Evolutionary conservation across 441 rosid genomes (phyloP).

Genomic region (Flueggea neowawraea): DNA sequence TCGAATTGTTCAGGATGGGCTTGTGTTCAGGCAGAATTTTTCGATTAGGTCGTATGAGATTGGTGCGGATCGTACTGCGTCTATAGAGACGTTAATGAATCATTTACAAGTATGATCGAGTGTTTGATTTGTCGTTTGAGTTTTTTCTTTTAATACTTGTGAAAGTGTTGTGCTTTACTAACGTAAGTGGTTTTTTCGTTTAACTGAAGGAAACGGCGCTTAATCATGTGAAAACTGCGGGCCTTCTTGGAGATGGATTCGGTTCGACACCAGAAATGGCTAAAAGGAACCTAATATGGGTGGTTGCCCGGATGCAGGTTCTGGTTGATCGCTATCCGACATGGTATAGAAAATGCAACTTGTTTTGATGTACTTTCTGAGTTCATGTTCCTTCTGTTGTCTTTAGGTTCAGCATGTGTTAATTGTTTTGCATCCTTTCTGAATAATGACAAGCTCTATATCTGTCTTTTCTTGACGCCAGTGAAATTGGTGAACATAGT

Average conservation of each 20-base stretch:
- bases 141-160: neutral
- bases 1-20: constrained; percentile 86
- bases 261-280: constrained; percentile 97
- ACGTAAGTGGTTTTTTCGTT: neutral
- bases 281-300: constrained; percentile 95
- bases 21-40: constrained; percentile 81
- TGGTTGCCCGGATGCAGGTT: constrained; percentile 91
- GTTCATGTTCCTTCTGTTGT: neutral
- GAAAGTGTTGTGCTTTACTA: neutral
- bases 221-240: constrained; percentile 82
- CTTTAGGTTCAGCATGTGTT: neutral
- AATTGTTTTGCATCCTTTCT: neutral
- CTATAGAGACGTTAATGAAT: constrained; percentile 98
- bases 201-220: constrained; percentile 86
- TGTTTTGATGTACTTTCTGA: neutral
- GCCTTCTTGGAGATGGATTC: constrained; percentile 93
- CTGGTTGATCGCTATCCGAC: constrained; percentile 92
- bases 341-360: constrained; percentile 47
- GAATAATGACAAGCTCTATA: neutral
- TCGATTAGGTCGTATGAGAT: constrained; percentile 97
- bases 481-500: constrained; percentile 4
- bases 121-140: neutral
- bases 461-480: neutral
- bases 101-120: constrained; percentile 69
- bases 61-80: constrained; percentile 97